Conservation (phyloP, 1,284 basidiomycete species). For the Rhodotorula sp. region DNA sequence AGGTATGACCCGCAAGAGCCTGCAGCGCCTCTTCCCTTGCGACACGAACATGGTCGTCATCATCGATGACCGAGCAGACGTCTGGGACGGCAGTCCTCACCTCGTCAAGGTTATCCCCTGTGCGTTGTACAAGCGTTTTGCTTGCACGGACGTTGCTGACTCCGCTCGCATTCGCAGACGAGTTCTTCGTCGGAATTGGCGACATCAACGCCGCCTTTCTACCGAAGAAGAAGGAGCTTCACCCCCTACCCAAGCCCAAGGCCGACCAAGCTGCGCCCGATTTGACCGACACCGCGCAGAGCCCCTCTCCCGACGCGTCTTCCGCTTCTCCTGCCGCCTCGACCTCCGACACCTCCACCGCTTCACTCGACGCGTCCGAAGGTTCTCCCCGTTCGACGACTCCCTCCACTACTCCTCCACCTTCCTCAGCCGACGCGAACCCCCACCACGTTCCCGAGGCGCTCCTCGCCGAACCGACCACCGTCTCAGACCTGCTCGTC, state of each 20-base stretch:
- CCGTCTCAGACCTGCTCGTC: constrained; percentile 28
- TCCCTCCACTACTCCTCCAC: constrained; percentile 12
- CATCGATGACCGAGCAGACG: constrained; percentile 96
- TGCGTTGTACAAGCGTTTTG: constrained; percentile 52
- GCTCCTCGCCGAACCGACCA: constrained; percentile 12
- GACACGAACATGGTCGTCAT: constrained; percentile 99
- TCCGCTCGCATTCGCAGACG: constrained; percentile 58
- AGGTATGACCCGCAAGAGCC: constrained; percentile 85
- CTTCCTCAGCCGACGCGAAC: neutral
- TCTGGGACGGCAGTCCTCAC: constrained; percentile 96
- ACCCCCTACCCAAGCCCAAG: constrained; percentile 48
- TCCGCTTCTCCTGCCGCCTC: constrained; percentile 40
- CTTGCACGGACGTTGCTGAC: constrained; percentile 51
- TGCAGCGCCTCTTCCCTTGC: constrained; percentile 87
- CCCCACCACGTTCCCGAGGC: neutral
- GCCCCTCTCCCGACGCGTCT: constrained; percentile 38
- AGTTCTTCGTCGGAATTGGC: constrained; percentile 98
- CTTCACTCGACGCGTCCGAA: constrained; percentile 25
- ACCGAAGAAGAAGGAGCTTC: constrained; percentile 58
- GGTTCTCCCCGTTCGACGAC: neutral
- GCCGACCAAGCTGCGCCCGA: too few relatives aligned
- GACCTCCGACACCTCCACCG: constrained; percentile 43
- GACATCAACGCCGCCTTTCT: constrained; percentile 95
- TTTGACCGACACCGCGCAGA: too few relatives aligned
- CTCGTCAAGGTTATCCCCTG: constrained; percentile 95